phyloP scores from a whole-genome alignment of 1,284 basidiomycete species.

The Coniophora puteana region DNA sequence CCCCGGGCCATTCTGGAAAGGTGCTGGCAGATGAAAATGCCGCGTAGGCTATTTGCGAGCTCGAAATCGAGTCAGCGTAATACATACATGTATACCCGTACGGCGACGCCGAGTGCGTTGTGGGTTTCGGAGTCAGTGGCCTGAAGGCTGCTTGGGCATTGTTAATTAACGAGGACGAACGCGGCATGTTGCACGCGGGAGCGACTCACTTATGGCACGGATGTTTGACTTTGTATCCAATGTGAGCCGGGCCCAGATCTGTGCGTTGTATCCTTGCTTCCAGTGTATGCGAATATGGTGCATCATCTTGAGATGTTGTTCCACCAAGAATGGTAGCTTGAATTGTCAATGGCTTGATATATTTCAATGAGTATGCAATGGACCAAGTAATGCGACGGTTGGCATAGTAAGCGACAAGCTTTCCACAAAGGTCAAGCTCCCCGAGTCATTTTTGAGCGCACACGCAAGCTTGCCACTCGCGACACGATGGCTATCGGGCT shows the following conservation, averaged over 20 bases:
- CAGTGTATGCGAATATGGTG: no score
- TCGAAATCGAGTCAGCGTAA: conserved; percentile 71
- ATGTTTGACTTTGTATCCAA: conserved; percentile 61
- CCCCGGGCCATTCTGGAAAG: no score
- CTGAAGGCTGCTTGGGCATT: conserved; percentile 68
- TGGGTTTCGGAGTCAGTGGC: conserved; percentile 73
- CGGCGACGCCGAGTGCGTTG: conserved; percentile 76
- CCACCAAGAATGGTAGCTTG: no score
- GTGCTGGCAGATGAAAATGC: conserved; percentile 58
- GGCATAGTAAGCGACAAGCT: no score
- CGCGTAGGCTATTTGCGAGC: conserved; percentile 62
- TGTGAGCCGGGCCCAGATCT: no score
- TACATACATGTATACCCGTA: conserved; percentile 68
- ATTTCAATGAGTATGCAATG: conserved; percentile 60
- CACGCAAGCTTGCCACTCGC: conserved; percentile 61
- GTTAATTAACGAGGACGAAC: background rate
- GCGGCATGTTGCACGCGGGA: background rate
- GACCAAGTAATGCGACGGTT: conserved; percentile 67
- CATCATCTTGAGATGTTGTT: no score
- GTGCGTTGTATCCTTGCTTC: no score
- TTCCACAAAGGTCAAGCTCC: conserved; percentile 54
- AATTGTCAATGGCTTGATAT: no score
- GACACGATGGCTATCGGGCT: conserved; percentile 71
- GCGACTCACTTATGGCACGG: conserved; percentile 56
- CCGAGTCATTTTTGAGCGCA: conserved; percentile 52